Evolutionary conservation across 108 stramenopile species (phyloP).

Genomic region (Cyclostephanos tholiformis): DNA sequence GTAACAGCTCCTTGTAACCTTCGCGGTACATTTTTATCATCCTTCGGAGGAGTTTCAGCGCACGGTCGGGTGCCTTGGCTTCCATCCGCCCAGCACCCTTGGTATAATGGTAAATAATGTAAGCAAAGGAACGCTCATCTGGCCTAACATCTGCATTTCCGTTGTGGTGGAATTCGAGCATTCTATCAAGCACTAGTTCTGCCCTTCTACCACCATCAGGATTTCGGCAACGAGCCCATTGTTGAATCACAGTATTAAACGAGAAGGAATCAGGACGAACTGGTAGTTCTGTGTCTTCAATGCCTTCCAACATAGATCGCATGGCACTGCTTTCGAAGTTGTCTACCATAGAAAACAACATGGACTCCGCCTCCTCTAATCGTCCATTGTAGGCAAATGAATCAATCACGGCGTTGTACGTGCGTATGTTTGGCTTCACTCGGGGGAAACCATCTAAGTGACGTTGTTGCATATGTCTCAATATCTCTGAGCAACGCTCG

Average conservation of each 20-base stretch:
- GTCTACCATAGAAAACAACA: constrained; percentile 67
- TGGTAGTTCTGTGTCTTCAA: constrained; percentile 57
- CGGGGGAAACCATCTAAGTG: constrained; percentile 50
- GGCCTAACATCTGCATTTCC: constrained; percentile 61
- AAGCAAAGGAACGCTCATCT: constrained; percentile 66
- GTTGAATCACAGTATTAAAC: constrained; percentile 72
- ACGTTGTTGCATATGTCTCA: constrained; percentile 61
- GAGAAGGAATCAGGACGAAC: constrained; percentile 67
- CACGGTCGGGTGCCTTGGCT: constrained; percentile 47
- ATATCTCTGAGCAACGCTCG: constrained; percentile 61
- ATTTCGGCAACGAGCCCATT: constrained; percentile 51
- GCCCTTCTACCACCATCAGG: constrained; percentile 62
- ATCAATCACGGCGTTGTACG: constrained; percentile 73
- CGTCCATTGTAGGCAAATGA: constrained; percentile 51
- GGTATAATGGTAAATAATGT: constrained; percentile 68
- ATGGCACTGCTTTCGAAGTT: constrained; percentile 51
- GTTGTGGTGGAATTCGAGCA: constrained; percentile 62
- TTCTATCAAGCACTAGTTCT: constrained; percentile 59
- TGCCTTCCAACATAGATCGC: constrained; percentile 42
- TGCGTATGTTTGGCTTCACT: constrained; percentile 62
- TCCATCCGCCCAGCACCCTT: constrained; percentile 46
- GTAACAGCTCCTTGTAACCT: constrained; percentile 58
- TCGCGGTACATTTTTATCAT: constrained; percentile 55
- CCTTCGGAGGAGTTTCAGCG: constrained; percentile 36
- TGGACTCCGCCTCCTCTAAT: constrained; percentile 59